Base-by-base conservation (phyloP, 495 filamentous ascomycete species). In the Neurospora sp. region DNA sequence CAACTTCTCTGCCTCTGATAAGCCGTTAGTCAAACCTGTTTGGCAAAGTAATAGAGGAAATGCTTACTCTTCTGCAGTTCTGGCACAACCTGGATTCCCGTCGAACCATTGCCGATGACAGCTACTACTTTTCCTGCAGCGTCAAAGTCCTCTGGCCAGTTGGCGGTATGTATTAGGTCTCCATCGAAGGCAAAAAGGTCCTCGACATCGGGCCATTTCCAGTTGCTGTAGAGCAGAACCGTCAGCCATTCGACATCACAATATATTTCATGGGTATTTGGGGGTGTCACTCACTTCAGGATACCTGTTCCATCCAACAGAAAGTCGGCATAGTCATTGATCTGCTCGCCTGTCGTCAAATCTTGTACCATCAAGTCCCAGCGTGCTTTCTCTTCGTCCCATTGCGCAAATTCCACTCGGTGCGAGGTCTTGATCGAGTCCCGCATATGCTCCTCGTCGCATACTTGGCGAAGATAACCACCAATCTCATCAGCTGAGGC, bases 21-120 rank as follows among this genome's bases (percentile, higher is more conserved):
- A 71, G 41, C 10, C 62, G 75, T 81, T 72, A 81, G 81, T 71
- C 71, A 12, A 35, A n/a, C n/a, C n/a, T 75, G 14, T 18, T 18
- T 9, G 3, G 54, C 16, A 85, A 85, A 71, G 83, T 80, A 69
- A 76, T 77, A 62, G 81, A 73, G 4, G n/a, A 16, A 46, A 39
- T 75, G 72, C 72, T 85, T 83, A 81, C 87, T 82, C 27, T 86
- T 85, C 70, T 90, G 84, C 54, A 92, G 84, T 8, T 85, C 85
- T 1, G 90, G 89, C 16, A 93, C 79, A 27, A 92, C 84, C 73
- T 93, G 90, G 39, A 85, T 87, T 76, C 79, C 85, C 70, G 80
- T 90, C 81, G 77, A 89, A 66, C 78, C 88, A 81, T 83, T 92
- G 80, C 89, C 89, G 70, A 91, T 85, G 44, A 90, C 82, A 23